Conservation (phyloP, 805 yeast genomes). For the Ogataea haglerorum region DNA sequence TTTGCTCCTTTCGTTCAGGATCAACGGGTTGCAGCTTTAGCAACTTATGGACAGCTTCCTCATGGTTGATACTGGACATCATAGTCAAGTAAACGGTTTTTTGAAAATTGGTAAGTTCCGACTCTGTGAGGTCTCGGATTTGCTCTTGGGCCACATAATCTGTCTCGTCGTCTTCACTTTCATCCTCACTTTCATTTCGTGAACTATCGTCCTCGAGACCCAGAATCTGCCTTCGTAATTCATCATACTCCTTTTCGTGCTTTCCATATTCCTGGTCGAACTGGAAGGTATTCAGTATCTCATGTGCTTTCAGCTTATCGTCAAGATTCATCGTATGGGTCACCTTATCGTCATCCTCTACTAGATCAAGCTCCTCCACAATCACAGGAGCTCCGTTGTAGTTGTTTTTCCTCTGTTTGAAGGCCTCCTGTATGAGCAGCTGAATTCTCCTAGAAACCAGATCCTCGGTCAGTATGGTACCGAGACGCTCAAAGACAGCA, state of each 20-base stretch:
- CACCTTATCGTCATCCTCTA: conserved; percentile 59
- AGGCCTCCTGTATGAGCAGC: conserved; percentile 46
- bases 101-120: conserved; percentile 60
- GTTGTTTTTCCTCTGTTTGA: conserved; percentile 46
- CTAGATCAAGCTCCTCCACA: conserved; percentile 50
- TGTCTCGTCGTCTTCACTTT: conserved; percentile 24
- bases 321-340: conserved; percentile 56
- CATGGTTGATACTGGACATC: conserved; percentile 87
- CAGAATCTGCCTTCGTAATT: conserved; percentile 42
- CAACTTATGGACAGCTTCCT: conserved; percentile 89
- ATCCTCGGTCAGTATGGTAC: conserved; percentile 58
- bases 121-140: conserved; percentile 67
- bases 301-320: conserved; percentile 45
- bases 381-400: conserved; percentile 39
- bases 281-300: conserved; percentile 45
- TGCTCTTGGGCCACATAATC: conserved; percentile 24
- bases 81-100: conserved; percentile 77
- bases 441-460: conserved; percentile 41
- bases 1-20: conserved; percentile 41
- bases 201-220: conserved; percentile 30
- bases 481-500: conserved; percentile 51
- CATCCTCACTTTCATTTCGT: conserved; percentile 21
- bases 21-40: conserved; percentile 45
- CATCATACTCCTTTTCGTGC: conserved; percentile 47
- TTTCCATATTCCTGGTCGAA: conserved; percentile 49